Evolutionary conservation across 1,284 basidiomycete species (phyloP), one percentile per base, ranked within the genome.

Genomic region (Leccinum proliferum): DNA sequence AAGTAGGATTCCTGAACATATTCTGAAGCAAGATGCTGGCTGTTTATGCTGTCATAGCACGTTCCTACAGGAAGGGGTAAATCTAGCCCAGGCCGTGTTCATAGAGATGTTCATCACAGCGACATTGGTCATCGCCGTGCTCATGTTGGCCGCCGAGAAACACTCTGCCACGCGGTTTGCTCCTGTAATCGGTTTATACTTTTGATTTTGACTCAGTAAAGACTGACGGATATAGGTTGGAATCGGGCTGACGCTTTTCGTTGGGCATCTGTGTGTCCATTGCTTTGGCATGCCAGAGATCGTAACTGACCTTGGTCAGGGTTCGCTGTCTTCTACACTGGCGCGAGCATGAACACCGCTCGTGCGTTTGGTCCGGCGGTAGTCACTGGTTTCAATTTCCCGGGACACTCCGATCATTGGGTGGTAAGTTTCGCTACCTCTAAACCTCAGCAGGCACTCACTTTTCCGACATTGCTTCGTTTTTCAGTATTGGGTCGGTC

Each of bases 341-440:
- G 86, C 5, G 84, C 81, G 11, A 79, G 78, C 14, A 83, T 85
- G 81, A 92, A 92, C 70, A 86, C 88, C 2, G 90, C 90, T 12
- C 82, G 90, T 66, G 77, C 89, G 0, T 91, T 92, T 71, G 90
- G 89, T 1, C 90, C 90, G 0, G 87, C 89, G 3, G 86, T 85
- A 14, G 79, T 92, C 48, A 78, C 82, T 2, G 82, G 83, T 7
- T 92, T 90, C 70, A 73, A 77, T 1, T 71, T 70, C 21, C 62
- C 60, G 25, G 69, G 70, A 39, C 69, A 75, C 41, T 66, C 73
- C 21, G 72, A 79, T 21, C 88, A 90, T 62, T 90, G 88, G 88
- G 81, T 86, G 64, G 84, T 86, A 72, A 55, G 81, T 77, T 14
- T 29, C 15, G n/a, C 55, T 35, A 48, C 7, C 56, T 9, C 18